phyloP scores from a whole-genome alignment of 164 flowering plant genomes.

The Santalum album region DNA sequence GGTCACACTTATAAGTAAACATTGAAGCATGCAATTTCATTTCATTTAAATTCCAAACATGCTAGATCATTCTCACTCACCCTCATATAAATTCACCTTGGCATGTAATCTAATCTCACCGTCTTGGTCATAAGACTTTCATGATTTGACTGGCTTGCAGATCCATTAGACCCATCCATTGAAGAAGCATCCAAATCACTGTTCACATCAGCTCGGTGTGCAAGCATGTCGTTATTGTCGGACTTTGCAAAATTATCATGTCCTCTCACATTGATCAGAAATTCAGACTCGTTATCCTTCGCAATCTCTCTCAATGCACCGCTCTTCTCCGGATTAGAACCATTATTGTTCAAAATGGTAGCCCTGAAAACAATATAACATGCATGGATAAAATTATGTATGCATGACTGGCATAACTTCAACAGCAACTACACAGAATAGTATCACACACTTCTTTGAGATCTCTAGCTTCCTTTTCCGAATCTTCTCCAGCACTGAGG shows the following conservation, averaged over 20 bases:
- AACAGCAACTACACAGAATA: not conserved
- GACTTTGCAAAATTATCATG: slow-evolving; percentile 6
- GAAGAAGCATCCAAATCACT: slow-evolving; percentile 9
- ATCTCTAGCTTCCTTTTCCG: slow-evolving; percentile 67
- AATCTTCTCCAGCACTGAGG: slow-evolving; percentile 77
- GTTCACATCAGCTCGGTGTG: slow-evolving; percentile 5
- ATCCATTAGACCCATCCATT: slow-evolving; percentile 9
- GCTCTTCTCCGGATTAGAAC: slow-evolving; percentile 7
- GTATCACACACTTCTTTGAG: slow-evolving; percentile 42
- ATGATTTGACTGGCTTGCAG: slow-evolving; percentile 9
- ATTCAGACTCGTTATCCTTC: slow-evolving; percentile 14
- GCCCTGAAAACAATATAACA: slow-evolving; percentile 21
- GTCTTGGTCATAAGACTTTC: slow-evolving; percentile 8
- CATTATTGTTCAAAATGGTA: slow-evolving; percentile 11
- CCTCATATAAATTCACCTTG: not conserved
- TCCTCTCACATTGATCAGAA: slow-evolving; percentile 5
- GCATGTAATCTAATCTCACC: slow-evolving; percentile 7
- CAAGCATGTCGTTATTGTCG: slow-evolving; percentile 18
- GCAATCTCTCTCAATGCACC: slow-evolving; percentile 12
- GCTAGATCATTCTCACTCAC: not conserved
- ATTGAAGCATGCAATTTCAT: not conserved
- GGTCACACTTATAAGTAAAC: no score
- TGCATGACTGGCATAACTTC: not conserved
- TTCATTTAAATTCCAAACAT: not conserved
- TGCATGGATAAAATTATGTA: not conserved